These are phyloP conservation scores for Penicillium bovifimosum DNA, from an alignment of 495 filamentous ascomycete species.

Conservation along the genomic window DNA sequence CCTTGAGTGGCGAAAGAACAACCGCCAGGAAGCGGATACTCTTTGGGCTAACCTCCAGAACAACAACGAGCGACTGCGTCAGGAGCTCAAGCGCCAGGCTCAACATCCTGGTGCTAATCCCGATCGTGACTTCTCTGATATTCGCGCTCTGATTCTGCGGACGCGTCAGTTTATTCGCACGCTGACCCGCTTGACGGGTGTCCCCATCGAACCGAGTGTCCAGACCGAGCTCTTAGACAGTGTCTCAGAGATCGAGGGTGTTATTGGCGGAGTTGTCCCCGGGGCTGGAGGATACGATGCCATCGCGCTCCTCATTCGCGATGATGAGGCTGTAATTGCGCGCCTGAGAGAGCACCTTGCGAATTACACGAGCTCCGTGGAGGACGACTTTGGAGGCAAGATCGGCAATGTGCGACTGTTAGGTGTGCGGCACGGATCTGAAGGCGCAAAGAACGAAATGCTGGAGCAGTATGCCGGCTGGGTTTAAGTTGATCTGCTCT, in stretches of 20 bases:
- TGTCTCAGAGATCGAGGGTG: conserved; percentile 63
- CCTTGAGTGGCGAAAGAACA: conserved; percentile 69
- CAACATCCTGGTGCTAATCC: conserved; percentile 28
- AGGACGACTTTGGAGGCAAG: conserved; percentile 50
- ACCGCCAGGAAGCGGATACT: conserved; percentile 57
- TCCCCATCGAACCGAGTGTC: conserved; percentile 85
- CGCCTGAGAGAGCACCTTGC: conserved; percentile 57
- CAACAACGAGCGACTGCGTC: conserved; percentile 66
- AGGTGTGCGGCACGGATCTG: conserved; percentile 78
- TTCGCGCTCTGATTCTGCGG: conserved; percentile 40
- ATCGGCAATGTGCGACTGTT: conserved; percentile 71
- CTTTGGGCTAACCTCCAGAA: conserved; percentile 70
- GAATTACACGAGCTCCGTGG: conserved; percentile 53
- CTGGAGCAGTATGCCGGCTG: conserved; percentile 58
- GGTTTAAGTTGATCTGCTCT: conserved; percentile 30
- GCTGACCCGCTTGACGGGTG: conserved; percentile 67
- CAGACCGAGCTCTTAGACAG: conserved; percentile 83
- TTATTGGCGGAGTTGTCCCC: conserved; percentile 87
- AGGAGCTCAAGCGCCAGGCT: conserved; percentile 48
- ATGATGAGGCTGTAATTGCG: conserved; percentile 62
- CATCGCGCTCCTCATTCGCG: conserved; percentile 69
- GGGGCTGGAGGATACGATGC: conserved; percentile 96
- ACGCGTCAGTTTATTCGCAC: conserved; percentile 60
- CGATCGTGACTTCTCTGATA: conserved; percentile 28
- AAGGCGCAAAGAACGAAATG: conserved; percentile 69